A percentile compares a stretch with the other conserved stretches of the same genome.
Evolutionary conservation across 768 basidiomycete genomes (phyloP).

Genomic region (Coprinellus aureogranulatus): DNA sequence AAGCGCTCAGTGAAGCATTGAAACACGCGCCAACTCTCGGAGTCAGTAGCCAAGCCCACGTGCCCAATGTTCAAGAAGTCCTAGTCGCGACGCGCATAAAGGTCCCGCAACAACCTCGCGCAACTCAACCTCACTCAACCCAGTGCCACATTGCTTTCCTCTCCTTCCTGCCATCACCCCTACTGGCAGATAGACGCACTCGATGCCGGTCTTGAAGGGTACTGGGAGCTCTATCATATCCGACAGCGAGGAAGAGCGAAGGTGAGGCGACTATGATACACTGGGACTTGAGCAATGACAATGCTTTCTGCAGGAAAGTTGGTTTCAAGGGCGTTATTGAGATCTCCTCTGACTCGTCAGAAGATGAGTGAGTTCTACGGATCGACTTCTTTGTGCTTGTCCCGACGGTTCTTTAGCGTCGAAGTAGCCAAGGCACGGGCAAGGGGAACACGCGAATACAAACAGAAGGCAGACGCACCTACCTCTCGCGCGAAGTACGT

Average conservation of each 20-base stretch:
- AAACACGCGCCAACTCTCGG: background rate
- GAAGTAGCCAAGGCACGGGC: too few species aligned
- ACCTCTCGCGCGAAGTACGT: too few species aligned
- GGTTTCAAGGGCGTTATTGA: conserved; percentile 42
- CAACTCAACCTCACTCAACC: background rate
- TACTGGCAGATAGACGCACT: background rate
- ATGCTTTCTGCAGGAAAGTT: background rate
- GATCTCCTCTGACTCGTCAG: conserved; percentile 51
- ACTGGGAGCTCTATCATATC: conserved; percentile 32
- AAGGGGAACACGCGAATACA: too few species aligned
- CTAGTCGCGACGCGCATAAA: too few species aligned
- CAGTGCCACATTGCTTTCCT: background rate
- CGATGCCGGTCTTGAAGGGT: conserved; percentile 3
- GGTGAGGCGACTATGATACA: conserved; percentile 24
- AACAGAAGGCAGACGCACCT: too few species aligned
- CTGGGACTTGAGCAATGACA: too few species aligned
- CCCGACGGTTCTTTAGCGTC: too few species aligned
- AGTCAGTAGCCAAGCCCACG: background rate
- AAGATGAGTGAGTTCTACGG: conserved; percentile 11
- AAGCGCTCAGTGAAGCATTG: conserved; percentile 9
- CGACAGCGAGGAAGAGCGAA: conserved; percentile 49
- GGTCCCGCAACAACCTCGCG: too few species aligned
- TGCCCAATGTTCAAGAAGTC: conserved; percentile 4
- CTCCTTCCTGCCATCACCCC: background rate
- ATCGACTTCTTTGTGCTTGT: too few species aligned